Percentiles rank a stretch among this genome's conserved stretches.
phyloP scores from a whole-genome alignment of 2,329 filamentous ascomycete species.

The Sphaerulina vaccinii region DNA sequence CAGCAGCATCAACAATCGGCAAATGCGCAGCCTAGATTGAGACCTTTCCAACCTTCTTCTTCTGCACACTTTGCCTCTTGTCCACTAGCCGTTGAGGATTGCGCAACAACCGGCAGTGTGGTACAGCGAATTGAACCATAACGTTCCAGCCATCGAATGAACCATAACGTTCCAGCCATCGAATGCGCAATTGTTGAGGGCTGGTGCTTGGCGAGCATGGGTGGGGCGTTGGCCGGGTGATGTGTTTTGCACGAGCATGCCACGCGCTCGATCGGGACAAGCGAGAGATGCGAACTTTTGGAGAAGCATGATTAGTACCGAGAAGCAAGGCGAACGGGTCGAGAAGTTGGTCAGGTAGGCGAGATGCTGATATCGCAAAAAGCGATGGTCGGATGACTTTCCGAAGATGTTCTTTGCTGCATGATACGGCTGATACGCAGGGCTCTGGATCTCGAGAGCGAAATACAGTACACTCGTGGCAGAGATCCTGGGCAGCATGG shows the following conservation, averaged over 20 bases:
- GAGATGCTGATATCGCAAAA: too few relatives aligned
- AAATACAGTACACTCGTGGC: too few relatives aligned
- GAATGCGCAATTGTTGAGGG: slow-evolving; percentile 8
- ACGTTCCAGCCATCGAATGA: slow-evolving; percentile 4
- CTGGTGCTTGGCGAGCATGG: too few relatives aligned
- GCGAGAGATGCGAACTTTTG: background rate
- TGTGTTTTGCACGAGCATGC: background rate
- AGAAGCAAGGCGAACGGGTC: background rate
- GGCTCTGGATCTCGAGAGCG: too few relatives aligned
- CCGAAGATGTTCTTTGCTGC: too few relatives aligned
- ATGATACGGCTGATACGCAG: too few relatives aligned
- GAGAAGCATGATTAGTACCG: background rate
- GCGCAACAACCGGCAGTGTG: slow-evolving; percentile 11
- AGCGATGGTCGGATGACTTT: too few relatives aligned
- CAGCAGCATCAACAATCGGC: slow-evolving; percentile 7
- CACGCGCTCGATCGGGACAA: too few relatives aligned
- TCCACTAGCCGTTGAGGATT: background rate
- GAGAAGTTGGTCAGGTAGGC: background rate
- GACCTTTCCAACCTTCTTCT: slow-evolving; percentile 6
- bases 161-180: slow-evolving; percentile 7
- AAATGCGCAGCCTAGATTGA: background rate
- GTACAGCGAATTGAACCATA: slow-evolving; percentile 2
- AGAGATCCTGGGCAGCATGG: too few relatives aligned
- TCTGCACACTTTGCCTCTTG: background rate
- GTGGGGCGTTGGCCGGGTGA: background rate